Evolutionary conservation across 768 basidiomycete species (phyloP).

Genomic region (Suillus alpinus): DNA sequence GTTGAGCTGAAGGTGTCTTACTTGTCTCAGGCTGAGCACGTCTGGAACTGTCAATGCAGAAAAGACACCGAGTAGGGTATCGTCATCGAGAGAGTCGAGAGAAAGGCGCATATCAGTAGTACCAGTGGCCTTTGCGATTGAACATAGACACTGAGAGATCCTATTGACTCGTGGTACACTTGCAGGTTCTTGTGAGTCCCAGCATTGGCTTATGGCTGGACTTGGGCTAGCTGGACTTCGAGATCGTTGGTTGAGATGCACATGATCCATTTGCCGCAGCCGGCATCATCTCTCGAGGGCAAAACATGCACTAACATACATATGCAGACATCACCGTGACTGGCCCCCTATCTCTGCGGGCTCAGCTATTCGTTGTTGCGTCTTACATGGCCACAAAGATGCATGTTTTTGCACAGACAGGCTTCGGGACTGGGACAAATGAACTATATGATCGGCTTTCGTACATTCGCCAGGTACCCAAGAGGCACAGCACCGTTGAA

Average conservation of each 20-base stretch:
- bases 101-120: constrained; percentile 12
- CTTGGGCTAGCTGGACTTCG: neutral
- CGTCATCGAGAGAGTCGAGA: constrained; percentile 32
- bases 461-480: no score
- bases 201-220: neutral
- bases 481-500: no score
- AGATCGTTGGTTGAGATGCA: neutral
- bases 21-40: constrained; percentile 43
- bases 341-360: no score
- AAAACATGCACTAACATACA: no score
- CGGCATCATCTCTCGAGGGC: no score
- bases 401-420: no score
- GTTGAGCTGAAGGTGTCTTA: constrained; percentile 18
- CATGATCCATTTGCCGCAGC: no score
- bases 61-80: constrained; percentile 37
- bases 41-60: constrained; percentile 36
- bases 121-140: neutral
- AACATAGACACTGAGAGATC: neutral
- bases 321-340: no score
- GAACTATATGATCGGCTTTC: no score
- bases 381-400: no score
- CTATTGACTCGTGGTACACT: neutral
- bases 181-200: neutral
- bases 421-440: no score
- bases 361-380: no score